phyloP scores from a whole-genome alignment of 257 asterid species.

The Solanum clarkiae region DNA sequence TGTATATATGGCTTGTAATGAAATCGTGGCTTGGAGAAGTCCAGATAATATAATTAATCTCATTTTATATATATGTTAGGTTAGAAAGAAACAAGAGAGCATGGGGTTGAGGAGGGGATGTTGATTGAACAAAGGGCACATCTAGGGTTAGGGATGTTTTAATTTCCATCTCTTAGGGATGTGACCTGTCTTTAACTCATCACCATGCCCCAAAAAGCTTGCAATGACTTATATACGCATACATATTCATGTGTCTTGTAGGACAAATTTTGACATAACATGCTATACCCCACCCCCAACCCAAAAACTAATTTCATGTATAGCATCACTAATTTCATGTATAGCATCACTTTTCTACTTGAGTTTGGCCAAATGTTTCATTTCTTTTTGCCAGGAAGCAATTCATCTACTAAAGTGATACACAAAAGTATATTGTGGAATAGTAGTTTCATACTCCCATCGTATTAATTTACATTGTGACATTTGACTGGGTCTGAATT shows the following conservation, averaged over 20 bases:
- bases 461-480: not conserved
- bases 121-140: slow-evolving; percentile 54
- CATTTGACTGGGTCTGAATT: not conserved
- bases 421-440: not conserved
- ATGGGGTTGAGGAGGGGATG: slow-evolving; percentile 23
- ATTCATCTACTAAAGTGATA: not conserved
- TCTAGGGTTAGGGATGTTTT: slow-evolving; percentile 63
- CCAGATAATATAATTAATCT: not conserved
- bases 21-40: not conserved
- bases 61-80: slow-evolving; percentile 1
- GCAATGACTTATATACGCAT: not conserved
- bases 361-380: not conserved
- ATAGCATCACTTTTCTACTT: not conserved
- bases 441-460: not conserved
- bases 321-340: not conserved
- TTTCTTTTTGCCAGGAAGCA: not conserved
- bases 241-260: slow-evolving; percentile 21
- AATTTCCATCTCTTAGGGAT: slow-evolving; percentile 36
- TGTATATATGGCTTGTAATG: not conserved
- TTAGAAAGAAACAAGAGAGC: slow-evolving; percentile 23
- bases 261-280: slow-evolving; percentile 19
- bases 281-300: not conserved
- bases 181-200: slow-evolving; percentile 65
- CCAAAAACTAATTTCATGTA: not conserved
- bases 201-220: slow-evolving; percentile 29